A percentile compares a stretch with the other conserved stretches of the same genome.
Evolutionary conservation across 768 basidiomycete genomes (phyloP).

Genomic region (Suillus placidus): DNA sequence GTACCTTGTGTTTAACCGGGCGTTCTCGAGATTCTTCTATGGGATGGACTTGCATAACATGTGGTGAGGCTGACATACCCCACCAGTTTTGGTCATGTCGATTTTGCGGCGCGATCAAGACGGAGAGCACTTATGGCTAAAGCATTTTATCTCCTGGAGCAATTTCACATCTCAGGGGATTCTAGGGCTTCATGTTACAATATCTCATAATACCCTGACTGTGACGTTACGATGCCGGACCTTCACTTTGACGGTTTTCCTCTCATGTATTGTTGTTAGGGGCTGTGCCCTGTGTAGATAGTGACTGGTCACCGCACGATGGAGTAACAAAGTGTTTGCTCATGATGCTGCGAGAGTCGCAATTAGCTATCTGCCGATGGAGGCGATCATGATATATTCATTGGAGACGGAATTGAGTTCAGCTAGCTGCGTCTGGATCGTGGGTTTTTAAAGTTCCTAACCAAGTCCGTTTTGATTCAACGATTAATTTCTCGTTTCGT

Average conservation of each 20-base stretch:
- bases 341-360: neutral
- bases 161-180: neutral
- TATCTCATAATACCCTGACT: neutral
- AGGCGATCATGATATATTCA: neutral
- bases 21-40: slow-evolving; percentile 38
- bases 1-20: slow-evolving; percentile 57
- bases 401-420: neutral
- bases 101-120: slow-evolving; percentile 71
- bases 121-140: slow-evolving; percentile 21
- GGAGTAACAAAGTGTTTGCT: neutral
- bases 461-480: neutral
- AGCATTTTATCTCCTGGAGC: neutral
- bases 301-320: neutral
- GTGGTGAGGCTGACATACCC: slow-evolving; percentile 63
- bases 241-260: neutral
- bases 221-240: neutral
- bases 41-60: slow-evolving; percentile 69
- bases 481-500: neutral
- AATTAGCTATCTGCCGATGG: neutral
- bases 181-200: neutral
- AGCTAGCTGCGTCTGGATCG: neutral
- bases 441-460: neutral
- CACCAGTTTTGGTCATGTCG: slow-evolving; percentile 76
- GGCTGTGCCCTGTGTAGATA: neutral
- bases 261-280: neutral